Evolutionary conservation across 2,329 filamentous ascomycete species (phyloP), one percentile per base, ranked within the genome.

Genomic region (Mycosphaerella sp.): DNA sequence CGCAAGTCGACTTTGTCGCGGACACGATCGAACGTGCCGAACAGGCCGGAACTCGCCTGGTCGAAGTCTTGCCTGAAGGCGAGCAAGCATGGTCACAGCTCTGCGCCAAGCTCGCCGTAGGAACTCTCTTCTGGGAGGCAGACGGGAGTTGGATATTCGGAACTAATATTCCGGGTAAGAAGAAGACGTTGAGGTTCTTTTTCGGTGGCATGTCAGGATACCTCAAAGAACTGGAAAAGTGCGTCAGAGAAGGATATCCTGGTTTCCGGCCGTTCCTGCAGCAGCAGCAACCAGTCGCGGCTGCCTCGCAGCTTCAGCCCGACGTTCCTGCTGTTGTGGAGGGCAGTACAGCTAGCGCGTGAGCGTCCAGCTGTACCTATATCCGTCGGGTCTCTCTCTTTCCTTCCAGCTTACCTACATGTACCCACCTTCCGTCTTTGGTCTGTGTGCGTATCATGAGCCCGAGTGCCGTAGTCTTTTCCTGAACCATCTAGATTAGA

Each of bases 71-170:
- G 31, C 42, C 56, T 17, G 58, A 69, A 55, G 67, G 64, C 10
- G 62, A 67, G 54, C 54, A 60, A 51, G 52, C 59, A 42, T 68
- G 66, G 66, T 45, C 38, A 3, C 31, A 62, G 26, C 29, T 54
- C n/a, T 66, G 64, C 38, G 64, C 68, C n/a, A 23, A 58, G 39
- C 36, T 67, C 17, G 59, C 56, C 1, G 55, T 55, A 12, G 55
- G 56, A 11, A 65, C 61, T 49, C 54, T 69, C 9, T 68, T 69
- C 49, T 58, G 59, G 57, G 57, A 59, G 45, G 58, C 55, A 8
- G 48, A 58, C 9, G 66, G 63, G 29, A 60, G 61, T 36, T 69
- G 67, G 67, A 67, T 70, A 17, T 67, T 67, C 51, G 64, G 65
- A 8, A 10, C 46, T 3, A 40, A 14, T 4, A 11, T n/a, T 39